Evolutionary conservation across 257 asterid species (phyloP), one percentile per base, ranked within the genome.

Genomic region (Lycium ferocissimum): DNA sequence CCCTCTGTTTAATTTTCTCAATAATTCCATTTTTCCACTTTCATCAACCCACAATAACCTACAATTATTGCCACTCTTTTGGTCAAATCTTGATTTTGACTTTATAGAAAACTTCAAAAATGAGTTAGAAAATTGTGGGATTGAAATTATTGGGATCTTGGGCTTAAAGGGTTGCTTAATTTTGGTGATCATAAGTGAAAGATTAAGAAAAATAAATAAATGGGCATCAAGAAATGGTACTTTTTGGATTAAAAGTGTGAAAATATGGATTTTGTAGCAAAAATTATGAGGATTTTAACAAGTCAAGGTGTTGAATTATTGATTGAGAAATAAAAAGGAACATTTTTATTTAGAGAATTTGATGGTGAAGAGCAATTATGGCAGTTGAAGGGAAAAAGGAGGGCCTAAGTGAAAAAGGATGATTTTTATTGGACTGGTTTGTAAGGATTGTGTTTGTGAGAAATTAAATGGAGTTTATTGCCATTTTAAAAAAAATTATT

Each of bases 1-100:
- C 66, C 95, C 94, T 86, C 88, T 85, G 4, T 93, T 87, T 80
- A 95, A 61, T 70, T 88, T 91, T 63, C 86, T 92, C 13, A 91
- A 17, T 45, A 86, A 86, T 58, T 91, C 92, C 98, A 95, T 93
- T 83, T 83, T 57, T 57, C 89, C 89, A 45, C 85, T 90, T 61
- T 89, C 89, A 82, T 89, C 87, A 81, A 84, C 91, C 91, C 89
- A 82, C 87, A 87, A 69, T 81, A 89, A 54, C 70, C 91, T 47
- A 59, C 85, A 80, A 82, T 71, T 67, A 84, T 82, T 86, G 63
- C 53, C 85, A 70, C 85, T 87, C 78, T 62, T 82, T 54, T 63
- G 67, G 79, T 83, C 78, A 69, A 49, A 54, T 79, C 85, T 84
- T 65, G 85, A 84, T 84, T 82, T 65, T 56, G 87, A 88, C 67